Evolutionary conservation across 2,329 filamentous ascomycete genomes (phyloP), one percentile per base, ranked within the genome.

Genomic region (Trichoderma polysporum): DNA sequence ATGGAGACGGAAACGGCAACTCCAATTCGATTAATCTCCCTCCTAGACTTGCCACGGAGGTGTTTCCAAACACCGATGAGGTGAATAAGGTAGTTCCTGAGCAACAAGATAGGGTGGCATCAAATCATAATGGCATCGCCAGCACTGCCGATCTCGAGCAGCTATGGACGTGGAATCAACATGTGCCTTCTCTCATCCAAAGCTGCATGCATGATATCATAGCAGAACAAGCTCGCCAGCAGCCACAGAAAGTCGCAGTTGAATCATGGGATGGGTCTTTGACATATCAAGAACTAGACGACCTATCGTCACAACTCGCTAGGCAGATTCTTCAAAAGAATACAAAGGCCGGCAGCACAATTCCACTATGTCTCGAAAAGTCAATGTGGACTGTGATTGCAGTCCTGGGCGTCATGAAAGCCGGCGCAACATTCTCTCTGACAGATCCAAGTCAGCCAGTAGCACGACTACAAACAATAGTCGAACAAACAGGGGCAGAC

Each of bases 301-400:
- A 71, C 1, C 73, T 80, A 13, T 83, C 83, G 1, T 79, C 78
- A 31, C 70, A 71, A 1, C 75, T 85, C 8, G 83, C 82, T 3
- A 71, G 71, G 5, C 75, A 80, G 65, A 76, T 85, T 1, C 68
- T 74, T 15, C 71, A 72, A 12, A 69, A 72, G n/a, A 81, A 81
- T 17, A 74, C 81, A 41, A 70, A 66, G 2, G 64, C 76, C 12
- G 82, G 81, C n/a, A 76, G 74, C 45, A 78, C 77, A 10, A 79
- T 85, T n/a, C 82, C 82, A 2, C 74, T 84, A n/a, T 83, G 81
- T 69, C 84, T 84, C 67, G 81, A 84, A 70, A 84, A 84, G 71
- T 83, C 81, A 33, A 75, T 74, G 69, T 83, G 80, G 81, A 79
- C 82, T 4, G 74, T 79, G 8, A 76, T 84, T 25, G 79, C 79